phyloP scores from a whole-genome alignment of 1,284 basidiomycete genomes.

The Ceratobasidium sp. region DNA sequence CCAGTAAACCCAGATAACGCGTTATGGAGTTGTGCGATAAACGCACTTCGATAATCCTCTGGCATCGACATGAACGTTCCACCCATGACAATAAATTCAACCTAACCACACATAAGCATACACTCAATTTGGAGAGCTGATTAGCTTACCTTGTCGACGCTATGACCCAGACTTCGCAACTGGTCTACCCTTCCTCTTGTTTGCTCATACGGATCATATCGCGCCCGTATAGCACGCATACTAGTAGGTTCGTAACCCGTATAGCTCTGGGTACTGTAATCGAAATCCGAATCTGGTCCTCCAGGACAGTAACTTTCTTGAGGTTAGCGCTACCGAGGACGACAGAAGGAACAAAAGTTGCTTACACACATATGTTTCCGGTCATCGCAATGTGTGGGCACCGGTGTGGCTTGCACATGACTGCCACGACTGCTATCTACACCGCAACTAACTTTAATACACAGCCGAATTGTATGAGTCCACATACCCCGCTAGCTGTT shows the following conservation, averaged over 20 bases:
- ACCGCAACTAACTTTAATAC: slow-evolving; percentile 28
- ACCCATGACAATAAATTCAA: slow-evolving; percentile 99
- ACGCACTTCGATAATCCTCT: slow-evolving; percentile 91
- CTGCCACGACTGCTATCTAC: slow-evolving; percentile 98
- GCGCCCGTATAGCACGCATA: slow-evolving; percentile 97
- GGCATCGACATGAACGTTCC: slow-evolving; percentile 99
- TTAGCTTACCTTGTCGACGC: slow-evolving; percentile 89
- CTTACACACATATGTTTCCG: slow-evolving; percentile 98
- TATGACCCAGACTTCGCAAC: slow-evolving; percentile 92
- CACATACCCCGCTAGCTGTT: slow-evolving; percentile 91
- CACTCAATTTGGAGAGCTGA: neutral
- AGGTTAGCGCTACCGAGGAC: slow-evolving; percentile 24
- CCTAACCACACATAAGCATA: slow-evolving; percentile 54
- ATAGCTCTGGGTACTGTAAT: slow-evolving; percentile 98
- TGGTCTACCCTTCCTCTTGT: slow-evolving; percentile 95
- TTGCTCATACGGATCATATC: slow-evolving; percentile 99
- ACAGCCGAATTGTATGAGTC: slow-evolving; percentile 9
- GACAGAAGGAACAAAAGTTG: slow-evolving; percentile 36
- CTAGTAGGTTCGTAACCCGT: slow-evolving; percentile 98
- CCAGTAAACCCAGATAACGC: slow-evolving; percentile 95
- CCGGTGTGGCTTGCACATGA: slow-evolving; percentile 99
- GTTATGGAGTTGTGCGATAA: slow-evolving; percentile 97
- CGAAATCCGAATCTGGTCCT: slow-evolving; percentile 98
- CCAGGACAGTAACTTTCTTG: slow-evolving; percentile 91
- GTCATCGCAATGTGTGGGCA: slow-evolving; percentile 99